phyloP scores from a whole-genome alignment of 495 filamentous ascomycete genomes.

The Neurospora tetraspora region DNA sequence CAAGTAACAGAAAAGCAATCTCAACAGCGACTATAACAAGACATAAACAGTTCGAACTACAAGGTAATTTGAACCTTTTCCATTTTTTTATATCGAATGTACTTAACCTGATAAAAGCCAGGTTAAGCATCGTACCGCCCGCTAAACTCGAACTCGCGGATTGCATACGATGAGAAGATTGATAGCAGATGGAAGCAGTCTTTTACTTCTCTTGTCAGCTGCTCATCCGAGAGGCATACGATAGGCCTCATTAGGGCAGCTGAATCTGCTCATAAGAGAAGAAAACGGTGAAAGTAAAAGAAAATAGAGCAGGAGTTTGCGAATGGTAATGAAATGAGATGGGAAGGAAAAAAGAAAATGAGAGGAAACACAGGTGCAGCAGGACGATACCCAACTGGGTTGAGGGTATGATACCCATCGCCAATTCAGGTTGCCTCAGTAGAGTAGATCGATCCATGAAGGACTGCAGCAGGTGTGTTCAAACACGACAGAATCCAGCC shows the following conservation, averaged over 20 bases:
- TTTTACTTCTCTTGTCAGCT: not conserved
- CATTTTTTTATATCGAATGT: not conserved
- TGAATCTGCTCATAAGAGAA: not conserved
- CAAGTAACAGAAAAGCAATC: not conserved
- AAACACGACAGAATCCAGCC: conserved; percentile 20
- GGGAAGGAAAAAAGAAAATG: not conserved
- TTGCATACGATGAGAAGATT: not conserved
- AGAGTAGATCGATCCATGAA: not conserved
- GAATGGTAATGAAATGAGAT: not conserved
- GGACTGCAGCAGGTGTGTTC: conserved; percentile 15
- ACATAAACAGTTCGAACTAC: not conserved
- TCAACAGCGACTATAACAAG: not conserved
- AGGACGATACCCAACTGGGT: not conserved
- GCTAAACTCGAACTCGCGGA: not conserved
- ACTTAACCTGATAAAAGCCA: not conserved
- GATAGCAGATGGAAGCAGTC: not conserved
- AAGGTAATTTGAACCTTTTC: not conserved
- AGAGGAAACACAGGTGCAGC: not conserved
- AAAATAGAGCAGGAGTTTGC: not conserved
- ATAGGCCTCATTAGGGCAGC: not conserved
- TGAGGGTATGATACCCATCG: not conserved
- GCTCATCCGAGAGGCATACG: not conserved
- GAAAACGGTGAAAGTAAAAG: not conserved
- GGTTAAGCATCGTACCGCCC: not conserved
- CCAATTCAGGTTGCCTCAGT: not conserved